These are phyloP conservation scores for Candida golubevii DNA, from an alignment of 805 yeast genomes.

Conservation along the genomic window DNA sequence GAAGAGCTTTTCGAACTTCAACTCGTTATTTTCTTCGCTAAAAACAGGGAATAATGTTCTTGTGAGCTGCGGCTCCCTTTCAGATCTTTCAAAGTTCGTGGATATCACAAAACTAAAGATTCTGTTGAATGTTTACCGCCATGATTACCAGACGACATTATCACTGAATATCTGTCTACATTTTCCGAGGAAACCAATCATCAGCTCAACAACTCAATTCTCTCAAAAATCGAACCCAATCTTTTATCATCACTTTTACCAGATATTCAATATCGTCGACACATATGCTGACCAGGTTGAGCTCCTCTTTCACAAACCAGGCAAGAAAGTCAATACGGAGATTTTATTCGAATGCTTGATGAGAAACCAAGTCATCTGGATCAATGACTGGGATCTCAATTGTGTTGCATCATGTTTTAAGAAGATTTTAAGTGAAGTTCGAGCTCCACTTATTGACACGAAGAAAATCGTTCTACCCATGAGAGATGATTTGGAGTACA, in stretches of 20 bases:
- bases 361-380: conserved; percentile 50
- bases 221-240: conserved; percentile 18
- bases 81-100: conserved; percentile 54
- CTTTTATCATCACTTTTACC: conserved; percentile 43
- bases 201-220: conserved; percentile 20
- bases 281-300: conserved; percentile 41
- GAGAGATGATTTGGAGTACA: conserved; percentile 44
- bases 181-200: conserved; percentile 16
- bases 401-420: conserved; percentile 46
- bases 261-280: conserved; percentile 46
- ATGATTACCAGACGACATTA: conserved; percentile 44
- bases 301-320: conserved; percentile 53
- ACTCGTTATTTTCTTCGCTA: conserved; percentile 12
- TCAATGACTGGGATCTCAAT: conserved; percentile 54
- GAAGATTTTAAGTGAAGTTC: conserved; percentile 47
- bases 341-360: conserved; percentile 47
- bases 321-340: conserved; percentile 43
- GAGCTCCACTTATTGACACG: conserved; percentile 51
- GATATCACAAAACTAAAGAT: conserved; percentile 78
- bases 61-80: conserved; percentile 25
- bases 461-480: conserved; percentile 50
- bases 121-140: conserved; percentile 67
- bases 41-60: conserved; percentile 11
- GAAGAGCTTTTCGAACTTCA: conserved; percentile 25
- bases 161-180: conserved; percentile 12